Conservation (phyloP, 1,284 basidiomycete genomes). For the Chalciporus piperatoides region DNA sequence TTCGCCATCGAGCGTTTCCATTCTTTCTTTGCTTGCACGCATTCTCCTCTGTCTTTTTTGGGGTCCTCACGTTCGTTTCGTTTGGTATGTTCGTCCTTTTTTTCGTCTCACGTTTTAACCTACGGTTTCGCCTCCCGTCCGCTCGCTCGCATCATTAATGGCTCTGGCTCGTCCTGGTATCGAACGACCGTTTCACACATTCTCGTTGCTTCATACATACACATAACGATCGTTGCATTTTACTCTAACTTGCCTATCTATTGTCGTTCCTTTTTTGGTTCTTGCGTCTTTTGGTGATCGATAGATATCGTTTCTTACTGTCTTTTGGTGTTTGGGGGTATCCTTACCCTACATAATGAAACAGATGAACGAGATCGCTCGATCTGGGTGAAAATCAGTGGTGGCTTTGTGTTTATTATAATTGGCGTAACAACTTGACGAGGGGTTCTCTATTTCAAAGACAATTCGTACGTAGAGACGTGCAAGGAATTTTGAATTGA, state of each 20-base stretch:
- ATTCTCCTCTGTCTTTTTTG: slow-evolving; percentile 2
- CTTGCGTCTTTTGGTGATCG: slow-evolving; percentile 1
- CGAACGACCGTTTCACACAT: neutral
- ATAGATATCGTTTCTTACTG: neutral
- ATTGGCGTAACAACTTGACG: too few relatives aligned
- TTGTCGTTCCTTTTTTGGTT: neutral
- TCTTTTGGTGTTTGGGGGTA: neutral
- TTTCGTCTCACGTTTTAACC: slow-evolving; percentile 6
- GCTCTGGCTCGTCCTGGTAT: slow-evolving; percentile 8
- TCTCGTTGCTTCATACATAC: slow-evolving; percentile 6
- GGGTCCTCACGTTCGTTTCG: slow-evolving; percentile 3
- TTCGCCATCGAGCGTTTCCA: slow-evolving; percentile 1
- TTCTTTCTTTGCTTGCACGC: neutral
- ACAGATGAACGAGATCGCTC: too few relatives aligned
- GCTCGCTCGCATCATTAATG: slow-evolving; percentile 7
- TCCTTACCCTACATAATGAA: neutral
- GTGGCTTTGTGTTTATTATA: too few relatives aligned
- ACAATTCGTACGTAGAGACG: too few relatives aligned
- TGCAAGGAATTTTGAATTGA: too few relatives aligned
- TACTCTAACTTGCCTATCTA: slow-evolving; percentile 4
- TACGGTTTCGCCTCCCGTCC: neutral
- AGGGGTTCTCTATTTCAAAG: too few relatives aligned
- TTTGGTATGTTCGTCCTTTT: slow-evolving; percentile 1
- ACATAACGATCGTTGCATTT: neutral
- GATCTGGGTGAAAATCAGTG: too few relatives aligned